phyloP scores from a whole-genome alignment of 768 basidiomycete genomes.

The Astraeus odoratus region DNA sequence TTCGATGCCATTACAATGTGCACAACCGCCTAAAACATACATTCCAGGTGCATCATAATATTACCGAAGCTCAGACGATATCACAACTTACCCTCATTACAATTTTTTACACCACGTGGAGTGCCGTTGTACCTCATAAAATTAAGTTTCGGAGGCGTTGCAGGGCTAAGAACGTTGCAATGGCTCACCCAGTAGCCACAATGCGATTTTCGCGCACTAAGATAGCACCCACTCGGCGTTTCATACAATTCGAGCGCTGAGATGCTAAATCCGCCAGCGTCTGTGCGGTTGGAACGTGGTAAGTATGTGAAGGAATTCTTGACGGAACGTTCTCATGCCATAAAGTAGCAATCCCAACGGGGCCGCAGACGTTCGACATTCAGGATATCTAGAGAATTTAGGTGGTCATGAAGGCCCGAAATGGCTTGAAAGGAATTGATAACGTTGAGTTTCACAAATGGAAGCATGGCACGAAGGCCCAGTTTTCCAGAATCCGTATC shows the following conservation, averaged over 20 bases:
- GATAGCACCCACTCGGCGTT: slow-evolving; percentile 90
- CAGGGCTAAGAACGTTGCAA: not conserved
- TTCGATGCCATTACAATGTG: slow-evolving; percentile 60
- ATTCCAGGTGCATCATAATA: slow-evolving; percentile 19
- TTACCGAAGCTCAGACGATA: not conserved
- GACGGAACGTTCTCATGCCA: slow-evolving; percentile 47
- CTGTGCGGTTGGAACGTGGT: slow-evolving; percentile 39
- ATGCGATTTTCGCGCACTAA: slow-evolving; percentile 80
- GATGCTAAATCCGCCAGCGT: slow-evolving; percentile 88
- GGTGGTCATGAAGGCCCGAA: slow-evolving; percentile 48
- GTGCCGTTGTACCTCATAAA: slow-evolving; percentile 88
- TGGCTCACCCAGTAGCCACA: slow-evolving; percentile 64
- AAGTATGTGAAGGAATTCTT: slow-evolving; percentile 1
- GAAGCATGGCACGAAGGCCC: slow-evolving; percentile 22
- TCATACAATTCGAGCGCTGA: slow-evolving; percentile 92
- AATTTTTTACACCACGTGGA: slow-evolving; percentile 83
- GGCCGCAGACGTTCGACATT: slow-evolving; percentile 76
- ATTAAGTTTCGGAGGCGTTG: slow-evolving; percentile 1
- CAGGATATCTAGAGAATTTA: slow-evolving; percentile 63
- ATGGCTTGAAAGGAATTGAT: slow-evolving; percentile 56
- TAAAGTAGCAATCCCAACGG: slow-evolving; percentile 95
- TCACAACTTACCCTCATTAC: slow-evolving; percentile 36
- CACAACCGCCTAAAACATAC: slow-evolving; percentile 79
- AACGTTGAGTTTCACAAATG: slow-evolving; percentile 54
- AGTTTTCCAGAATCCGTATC: slow-evolving; percentile 11